phyloP scores from a whole-genome alignment of 805 yeast species.

The Metschnikowia cerradonensis region DNA sequence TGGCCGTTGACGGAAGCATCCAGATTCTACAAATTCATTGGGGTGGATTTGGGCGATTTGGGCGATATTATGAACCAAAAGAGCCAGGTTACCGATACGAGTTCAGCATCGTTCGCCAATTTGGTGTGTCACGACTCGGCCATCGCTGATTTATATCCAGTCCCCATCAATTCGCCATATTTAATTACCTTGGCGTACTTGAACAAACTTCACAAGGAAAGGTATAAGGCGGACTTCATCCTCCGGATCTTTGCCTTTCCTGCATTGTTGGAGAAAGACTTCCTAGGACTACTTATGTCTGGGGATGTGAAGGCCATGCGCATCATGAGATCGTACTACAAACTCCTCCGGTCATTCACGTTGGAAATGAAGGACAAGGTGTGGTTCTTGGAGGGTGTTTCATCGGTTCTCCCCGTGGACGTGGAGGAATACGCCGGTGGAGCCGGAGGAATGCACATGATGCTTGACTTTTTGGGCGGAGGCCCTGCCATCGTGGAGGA shows the following conservation, averaged over 20 bases:
- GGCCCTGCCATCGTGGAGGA: slow-evolving; percentile 40
- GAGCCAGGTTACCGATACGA: slow-evolving; percentile 21
- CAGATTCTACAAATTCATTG: slow-evolving; percentile 49
- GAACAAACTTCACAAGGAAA: slow-evolving; percentile 77
- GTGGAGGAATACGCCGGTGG: slow-evolving; percentile 89
- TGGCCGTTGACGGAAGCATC: slow-evolving; percentile 68
- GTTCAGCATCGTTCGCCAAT: slow-evolving; percentile 44
- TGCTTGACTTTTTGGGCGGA: slow-evolving; percentile 83
- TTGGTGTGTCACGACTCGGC: slow-evolving; percentile 82
- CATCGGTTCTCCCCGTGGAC: slow-evolving; percentile 83
- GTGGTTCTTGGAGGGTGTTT: slow-evolving; percentile 85
- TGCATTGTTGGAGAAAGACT: slow-evolving; percentile 78
- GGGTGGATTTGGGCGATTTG: slow-evolving; percentile 86
- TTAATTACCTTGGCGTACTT: slow-evolving; percentile 81
- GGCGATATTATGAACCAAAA: slow-evolving; percentile 61
- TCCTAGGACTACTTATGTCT: slow-evolving; percentile 70
- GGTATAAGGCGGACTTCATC: slow-evolving; percentile 81
- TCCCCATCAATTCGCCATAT: slow-evolving; percentile 78
- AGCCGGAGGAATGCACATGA: slow-evolving; percentile 85
- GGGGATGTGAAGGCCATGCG: slow-evolving; percentile 88
- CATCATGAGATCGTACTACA: slow-evolving; percentile 85
- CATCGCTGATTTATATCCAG: slow-evolving; percentile 82
- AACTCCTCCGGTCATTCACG: slow-evolving; percentile 73
- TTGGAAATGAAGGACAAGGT: slow-evolving; percentile 84
- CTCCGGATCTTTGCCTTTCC: slow-evolving; percentile 89